Base-by-base conservation (phyloP, 495 filamentous ascomycete species). In the Trichoderma virens region DNA sequence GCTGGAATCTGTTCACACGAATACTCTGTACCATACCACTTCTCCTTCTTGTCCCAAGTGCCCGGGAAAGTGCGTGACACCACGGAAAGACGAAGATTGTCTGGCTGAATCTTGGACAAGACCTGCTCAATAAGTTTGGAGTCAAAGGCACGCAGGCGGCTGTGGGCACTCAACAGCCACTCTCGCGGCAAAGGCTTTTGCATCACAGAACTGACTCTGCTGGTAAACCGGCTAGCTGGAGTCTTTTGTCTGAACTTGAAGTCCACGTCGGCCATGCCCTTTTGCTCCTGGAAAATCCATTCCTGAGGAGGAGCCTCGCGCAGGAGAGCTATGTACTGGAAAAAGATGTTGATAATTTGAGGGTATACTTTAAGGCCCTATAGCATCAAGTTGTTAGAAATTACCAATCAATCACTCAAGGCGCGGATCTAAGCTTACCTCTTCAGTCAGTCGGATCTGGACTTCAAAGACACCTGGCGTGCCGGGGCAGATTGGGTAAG, bases 11-110 rank as follows among this genome's bases (percentile, higher is more conserved):
- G 88, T 72, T 96, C 90, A 32, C 85, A 80, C 66, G 85, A 89
- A 76, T 97, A 96, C 69, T 97, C 93, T 5, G 94, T 99, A 23
- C 93, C 93, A 67, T 99, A 99, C 95, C 95, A 99, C 75, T 90
- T 90, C 77, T 99, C 94, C 70, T 89, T 92, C 67, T 88, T 75
- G 62, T 96, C 85, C 87, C 90, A 93, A n/a, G 85, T 83, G 1
- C 90, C 91, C 0, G 92, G 92, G 65, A 86, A 89, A 16, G 91
- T 84, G 72, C 91, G 89, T 34, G 90, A 90, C 34, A 95, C 86
- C 65, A 98, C 80, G 7, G 84, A 84, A 64, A 96, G 80, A 32
- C 89, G 83, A 77, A 97, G 94, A 72, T 97, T 98, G 71, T 98
- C 92, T 4, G 92, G 88, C 30, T 89, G 82, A 28, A 99, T 75